Base-by-base conservation (phyloP, 2,329 filamentous ascomycete species). In the Calonectria honghensis region DNA sequence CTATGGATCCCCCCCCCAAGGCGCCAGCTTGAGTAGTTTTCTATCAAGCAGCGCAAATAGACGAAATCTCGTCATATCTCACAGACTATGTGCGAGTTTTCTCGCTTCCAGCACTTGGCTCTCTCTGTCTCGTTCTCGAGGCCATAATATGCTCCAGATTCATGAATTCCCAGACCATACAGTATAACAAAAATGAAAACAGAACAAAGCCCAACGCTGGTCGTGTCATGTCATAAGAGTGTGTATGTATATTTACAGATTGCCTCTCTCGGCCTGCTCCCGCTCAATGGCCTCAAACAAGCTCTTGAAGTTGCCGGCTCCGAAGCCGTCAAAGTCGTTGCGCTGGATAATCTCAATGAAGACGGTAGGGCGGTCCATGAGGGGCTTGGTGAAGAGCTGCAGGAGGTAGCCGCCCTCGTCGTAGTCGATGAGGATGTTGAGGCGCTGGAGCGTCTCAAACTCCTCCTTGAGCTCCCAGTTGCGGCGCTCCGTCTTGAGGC, bases 301-400 rank as follows among this genome's bases (percentile, higher is more conserved):
- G 75, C 94, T 96, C 91, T 96, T 98, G 88, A 98, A 98, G 85
- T 98, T 98, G 1, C 96, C 96, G 0, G 96, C 96, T 5, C 96
- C 96, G 80, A 98, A 98, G 0, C 96, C 96, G 39, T 94, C 93
- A 84, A 98, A 98, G 77, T 95, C 93, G 80, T 97, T 93, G 72
- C 96, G 89, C 88, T 98, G 96, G 81, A 98, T 98, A 80, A 98
- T 98, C 90, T 98, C 96, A 77, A 98, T 92, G 83, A 98, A 98
- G 35, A 98, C 96, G 4, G 96, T 98, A 31, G 96, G 96, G 16
- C 96, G 93, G 85, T 98, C 96, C 93, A 98, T 95, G 79, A 98
- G 85, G 77, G 96, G 96, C 91, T 95, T 95, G 39, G 93, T 95
- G 85, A 95, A 95, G 41, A 95, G 87, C 86, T 93, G 91, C 70